Evolutionary conservation across 371 early-diverging fungal genomes (phyloP), one percentile per base, ranked within the genome.

Genomic region (Rhizoclosmatium hyalinum): DNA sequence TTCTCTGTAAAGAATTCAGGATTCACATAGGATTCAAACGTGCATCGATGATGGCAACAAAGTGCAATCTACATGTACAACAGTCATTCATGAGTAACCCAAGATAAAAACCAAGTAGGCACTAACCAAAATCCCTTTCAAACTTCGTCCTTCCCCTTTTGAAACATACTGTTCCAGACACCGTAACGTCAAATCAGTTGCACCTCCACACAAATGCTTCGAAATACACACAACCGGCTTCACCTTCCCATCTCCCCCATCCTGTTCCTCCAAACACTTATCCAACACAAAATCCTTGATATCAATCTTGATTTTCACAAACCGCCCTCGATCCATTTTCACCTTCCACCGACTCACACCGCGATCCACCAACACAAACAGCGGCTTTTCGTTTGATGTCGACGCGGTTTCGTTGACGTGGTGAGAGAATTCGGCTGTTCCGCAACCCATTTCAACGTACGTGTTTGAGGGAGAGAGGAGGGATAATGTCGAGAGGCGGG

Each of bases 171-270:
- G 56, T 17, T 8, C 4, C 14, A 75, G 54, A 19, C 69, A 68
- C 44, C 50, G 24, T 47, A 75, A 21, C 3, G 68, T 43, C 50
- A 75, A 17, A 50, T 75, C 76, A 19, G 76, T 71, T 4, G 71
- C 76, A 10, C 56, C 58, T 10, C 76, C 76, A 65, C 76, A 68
- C 44, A 75, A 55, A 56, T 75, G 76, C 66, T 75, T 75, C 57
- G 76, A 75, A 56, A 63, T 70, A 19, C 60, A 69, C 3, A 75
- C 62, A 46, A 75, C 42, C 14, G 56, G 54, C 8, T 4, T 44
- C 17, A 57, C 55, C 2, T 41, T 57, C 2, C 8, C n/a, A 1
- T 3, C 21, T 2, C 46, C 41, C 3, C 43, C 60, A n/a, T 24
- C 42, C 2, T 46, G 10, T 19, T 43, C 1, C n/a, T 19, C 10